Conservation (phyloP, 2,329 filamentous ascomycete genomes). For the Aspergillus piperis region DNA sequence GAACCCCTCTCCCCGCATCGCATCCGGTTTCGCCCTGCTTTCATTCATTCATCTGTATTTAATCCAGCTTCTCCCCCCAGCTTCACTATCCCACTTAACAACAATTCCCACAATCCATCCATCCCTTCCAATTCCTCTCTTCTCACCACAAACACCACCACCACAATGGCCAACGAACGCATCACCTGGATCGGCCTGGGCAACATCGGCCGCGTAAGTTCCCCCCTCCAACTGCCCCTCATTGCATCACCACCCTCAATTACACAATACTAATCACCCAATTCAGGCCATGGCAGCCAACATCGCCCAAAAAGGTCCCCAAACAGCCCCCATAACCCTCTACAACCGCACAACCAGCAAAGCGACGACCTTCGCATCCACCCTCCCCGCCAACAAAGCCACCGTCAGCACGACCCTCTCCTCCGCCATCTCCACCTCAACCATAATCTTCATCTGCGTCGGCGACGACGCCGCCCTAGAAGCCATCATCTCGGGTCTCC, state of each 20-base stretch:
- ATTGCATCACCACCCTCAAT: neutral
- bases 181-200: conserved; percentile 76
- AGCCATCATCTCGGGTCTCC: conserved; percentile 58
- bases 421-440: conserved; percentile 67
- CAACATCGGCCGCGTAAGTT: conserved; percentile 78
- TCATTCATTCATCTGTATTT: neutral
- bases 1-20: conserved; percentile 5
- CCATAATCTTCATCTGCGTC: conserved; percentile 80
- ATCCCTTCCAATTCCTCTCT: neutral
- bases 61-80: neutral
- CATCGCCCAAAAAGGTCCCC: conserved; percentile 72
- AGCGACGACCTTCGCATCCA: conserved; percentile 63
- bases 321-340: conserved; percentile 70
- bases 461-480: conserved; percentile 75
- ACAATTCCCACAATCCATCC: neutral
- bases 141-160: neutral
- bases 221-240: neutral
- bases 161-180: conserved; percentile 24
- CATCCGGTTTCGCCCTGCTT: neutral
- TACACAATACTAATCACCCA: neutral
- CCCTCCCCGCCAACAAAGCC: conserved; percentile 63
- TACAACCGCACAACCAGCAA: conserved; percentile 76
- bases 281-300: conserved; percentile 59
- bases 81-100: neutral
- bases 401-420: conserved; percentile 64